phyloP scores from a whole-genome alignment of 768 basidiomycete genomes.

The Boletus sensibilis region DNA sequence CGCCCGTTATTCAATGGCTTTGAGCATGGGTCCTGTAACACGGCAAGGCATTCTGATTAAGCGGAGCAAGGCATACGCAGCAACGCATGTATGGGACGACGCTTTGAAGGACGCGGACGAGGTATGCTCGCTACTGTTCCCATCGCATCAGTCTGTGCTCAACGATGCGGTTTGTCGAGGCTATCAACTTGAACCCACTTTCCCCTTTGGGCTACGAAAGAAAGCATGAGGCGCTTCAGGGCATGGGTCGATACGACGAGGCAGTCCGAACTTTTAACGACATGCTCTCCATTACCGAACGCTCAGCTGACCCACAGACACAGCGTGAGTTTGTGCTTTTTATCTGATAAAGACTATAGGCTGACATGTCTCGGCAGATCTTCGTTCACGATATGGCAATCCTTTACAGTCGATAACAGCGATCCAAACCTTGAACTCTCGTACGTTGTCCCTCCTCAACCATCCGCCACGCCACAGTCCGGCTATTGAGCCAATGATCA shows the following conservation, averaged over 20 bases:
- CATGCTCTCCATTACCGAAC: neutral
- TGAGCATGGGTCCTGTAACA: neutral
- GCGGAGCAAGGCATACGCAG: slow-evolving; percentile 1
- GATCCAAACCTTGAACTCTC: neutral
- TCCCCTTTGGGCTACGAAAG: slow-evolving; percentile 1
- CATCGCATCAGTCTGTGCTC: neutral
- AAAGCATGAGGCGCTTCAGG: neutral
- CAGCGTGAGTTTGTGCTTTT: neutral
- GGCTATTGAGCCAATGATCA: neutral
- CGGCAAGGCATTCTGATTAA: slow-evolving; percentile 3
- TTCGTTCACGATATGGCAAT: neutral
- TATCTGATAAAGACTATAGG: too few species aligned
- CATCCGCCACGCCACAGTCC: neutral
- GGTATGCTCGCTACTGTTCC: neutral
- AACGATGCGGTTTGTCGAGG: neutral
- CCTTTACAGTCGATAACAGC: neutral
- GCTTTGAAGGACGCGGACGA: slow-evolving; percentile 2
- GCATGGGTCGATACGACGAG: slow-evolving; percentile 16
- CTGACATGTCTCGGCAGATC: neutral
- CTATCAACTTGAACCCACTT: neutral
- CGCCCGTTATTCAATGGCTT: neutral
- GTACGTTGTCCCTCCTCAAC: too few species aligned
- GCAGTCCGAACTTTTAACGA: neutral
- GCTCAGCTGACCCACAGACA: neutral
- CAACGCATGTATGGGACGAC: neutral